Conservation (phyloP, 2,329 filamentous ascomycete genomes). For the Xylariaceae sp. region DNA sequence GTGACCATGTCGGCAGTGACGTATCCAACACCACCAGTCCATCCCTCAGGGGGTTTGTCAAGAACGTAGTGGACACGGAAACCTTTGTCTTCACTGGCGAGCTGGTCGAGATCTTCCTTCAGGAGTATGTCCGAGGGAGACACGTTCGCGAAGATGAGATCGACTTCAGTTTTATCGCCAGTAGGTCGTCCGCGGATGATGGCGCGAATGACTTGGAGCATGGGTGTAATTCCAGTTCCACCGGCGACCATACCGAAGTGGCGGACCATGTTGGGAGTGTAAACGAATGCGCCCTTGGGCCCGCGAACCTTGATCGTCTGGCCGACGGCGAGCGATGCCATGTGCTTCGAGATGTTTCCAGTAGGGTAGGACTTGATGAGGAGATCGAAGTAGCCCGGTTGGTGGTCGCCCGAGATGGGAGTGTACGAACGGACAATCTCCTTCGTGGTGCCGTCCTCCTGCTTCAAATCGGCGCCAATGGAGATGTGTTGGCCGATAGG, state of each 20-base stretch:
- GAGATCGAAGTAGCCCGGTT: conserved; percentile 89
- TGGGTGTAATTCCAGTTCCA: conserved; percentile 95
- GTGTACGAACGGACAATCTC: conserved; percentile 91
- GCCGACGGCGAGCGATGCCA: conserved; percentile 77
- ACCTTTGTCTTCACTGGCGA: conserved; percentile 70
- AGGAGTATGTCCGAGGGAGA: conserved; percentile 88
- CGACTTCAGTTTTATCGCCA: conserved; percentile 83
- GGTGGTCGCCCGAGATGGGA: conserved; percentile 83
- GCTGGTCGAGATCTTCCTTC: conserved; percentile 81
- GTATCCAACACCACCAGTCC: conserved; percentile 90
- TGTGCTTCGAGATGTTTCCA: conserved; percentile 93
- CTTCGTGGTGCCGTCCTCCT: conserved; percentile 68
- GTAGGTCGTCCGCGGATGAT: conserved; percentile 75
- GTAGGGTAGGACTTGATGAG: conserved; percentile 97
- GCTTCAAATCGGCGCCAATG: conserved; percentile 71
- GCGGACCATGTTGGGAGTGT: conserved; percentile 93
- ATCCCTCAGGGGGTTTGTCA: conserved; percentile 89
- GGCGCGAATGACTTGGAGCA: conserved; percentile 93
- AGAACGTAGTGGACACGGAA: conserved; percentile 93
- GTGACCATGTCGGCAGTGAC: conserved; percentile 95
- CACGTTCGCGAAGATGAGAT: conserved; percentile 96
- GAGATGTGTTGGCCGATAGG: conserved; percentile 99
- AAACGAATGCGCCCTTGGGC: conserved; percentile 97
- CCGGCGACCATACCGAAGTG: conserved; percentile 98
- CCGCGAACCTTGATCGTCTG: conserved; percentile 87